A percentile compares a stretch with the other conserved stretches of the same genome.
These are phyloP conservation scores for Colletotrichum sp. DNA, from an alignment of 2,329 filamentous ascomycete species.

Conservation along the genomic window DNA sequence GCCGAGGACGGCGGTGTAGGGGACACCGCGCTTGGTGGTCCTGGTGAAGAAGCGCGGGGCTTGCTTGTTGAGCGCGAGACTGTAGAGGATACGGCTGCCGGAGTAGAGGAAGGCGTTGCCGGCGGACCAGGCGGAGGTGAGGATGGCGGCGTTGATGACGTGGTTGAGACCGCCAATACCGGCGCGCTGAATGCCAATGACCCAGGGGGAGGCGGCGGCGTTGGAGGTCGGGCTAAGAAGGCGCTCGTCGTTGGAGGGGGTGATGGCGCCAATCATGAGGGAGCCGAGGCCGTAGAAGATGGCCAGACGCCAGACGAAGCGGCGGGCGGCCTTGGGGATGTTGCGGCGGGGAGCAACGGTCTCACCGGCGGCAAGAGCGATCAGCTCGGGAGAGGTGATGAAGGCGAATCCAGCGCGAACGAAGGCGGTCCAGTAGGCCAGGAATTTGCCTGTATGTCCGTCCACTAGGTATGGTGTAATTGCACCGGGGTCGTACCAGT, in stretches of 20 bases:
- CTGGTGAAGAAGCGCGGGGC: constrained; percentile 66
- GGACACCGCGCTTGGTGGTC: constrained; percentile 68
- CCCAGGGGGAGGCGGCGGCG: constrained; percentile 67
- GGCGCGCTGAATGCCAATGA: constrained; percentile 71
- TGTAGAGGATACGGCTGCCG: constrained; percentile 73
- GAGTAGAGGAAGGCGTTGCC: constrained; percentile 70
- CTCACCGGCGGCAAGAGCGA: constrained; percentile 69
- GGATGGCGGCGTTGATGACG: constrained; percentile 71
- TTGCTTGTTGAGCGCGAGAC: constrained; percentile 70
- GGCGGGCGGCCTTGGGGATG: constrained; percentile 68
- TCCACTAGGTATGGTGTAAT: constrained; percentile 52
- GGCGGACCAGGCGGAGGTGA: constrained; percentile 70
- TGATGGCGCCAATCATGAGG: constrained; percentile 65
- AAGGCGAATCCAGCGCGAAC: constrained; percentile 67
- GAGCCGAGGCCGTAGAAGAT: constrained; percentile 69
- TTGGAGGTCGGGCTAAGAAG: constrained; percentile 64
- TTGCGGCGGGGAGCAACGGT: constrained; percentile 68
- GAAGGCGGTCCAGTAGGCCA: constrained; percentile 63
- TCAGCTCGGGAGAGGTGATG: constrained; percentile 67
- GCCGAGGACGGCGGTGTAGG: constrained; percentile 56
- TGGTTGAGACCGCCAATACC: constrained; percentile 68
- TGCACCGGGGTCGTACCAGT: constrained; percentile 44
- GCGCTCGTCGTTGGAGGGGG: constrained; percentile 67
- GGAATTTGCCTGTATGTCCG: constrained; percentile 57
- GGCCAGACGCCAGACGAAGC: constrained; percentile 66